Base-by-base conservation (phyloP, 1,139 yeast genomes). In the Candida sp. region DNA sequence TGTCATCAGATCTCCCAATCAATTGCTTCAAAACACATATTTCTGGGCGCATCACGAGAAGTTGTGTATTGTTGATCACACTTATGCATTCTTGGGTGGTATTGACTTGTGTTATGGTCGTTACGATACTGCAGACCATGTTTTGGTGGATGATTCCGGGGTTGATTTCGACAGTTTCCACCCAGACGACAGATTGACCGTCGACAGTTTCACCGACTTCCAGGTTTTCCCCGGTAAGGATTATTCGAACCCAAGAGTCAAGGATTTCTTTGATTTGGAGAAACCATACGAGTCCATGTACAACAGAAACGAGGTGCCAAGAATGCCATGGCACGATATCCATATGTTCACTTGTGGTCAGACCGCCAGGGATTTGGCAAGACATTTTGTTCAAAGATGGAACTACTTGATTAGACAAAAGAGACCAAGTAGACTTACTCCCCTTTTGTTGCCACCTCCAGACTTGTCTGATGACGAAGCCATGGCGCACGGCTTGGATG, bases 301-400 rank as follows among this genome's bases (percentile, higher is more conserved):
- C 65, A 96, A 96, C 67, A 81, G 99, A 56, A 75, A 82, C 32
- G 70, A 70, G 25, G 81, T 84, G 12, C 98, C 99, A 3, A 81
- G 99, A 62, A 96, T 96, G 99, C 99, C 99, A 5, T 96, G 99
- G 99, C 99, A 96, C 68, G 99, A 96, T 77, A 90, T 96, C 44
- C 98, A 94, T 63, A 94, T 93, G 96, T 85, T 92, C 72, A 86
- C 96, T 3, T 84, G 93, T 7, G 99, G 99, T n/a, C 96, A 93
- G 62, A 85, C 93, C 5, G 99, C 98, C 0, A 79, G 98, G 54
- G 99, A 96, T 68, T 73, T 94, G 53, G 83, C 96, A 0, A 83
- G 99, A 51, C 99, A 94, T 68, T 96, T 96, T 69, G 96, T 93
- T 11, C 99, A 96, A 70, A 83, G 99, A 61, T 96, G 99, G 99